These are phyloP conservation scores for Colletotrichum spinosum DNA, from an alignment of 2,329 filamentous ascomycete genomes.

Conservation along the genomic window DNA sequence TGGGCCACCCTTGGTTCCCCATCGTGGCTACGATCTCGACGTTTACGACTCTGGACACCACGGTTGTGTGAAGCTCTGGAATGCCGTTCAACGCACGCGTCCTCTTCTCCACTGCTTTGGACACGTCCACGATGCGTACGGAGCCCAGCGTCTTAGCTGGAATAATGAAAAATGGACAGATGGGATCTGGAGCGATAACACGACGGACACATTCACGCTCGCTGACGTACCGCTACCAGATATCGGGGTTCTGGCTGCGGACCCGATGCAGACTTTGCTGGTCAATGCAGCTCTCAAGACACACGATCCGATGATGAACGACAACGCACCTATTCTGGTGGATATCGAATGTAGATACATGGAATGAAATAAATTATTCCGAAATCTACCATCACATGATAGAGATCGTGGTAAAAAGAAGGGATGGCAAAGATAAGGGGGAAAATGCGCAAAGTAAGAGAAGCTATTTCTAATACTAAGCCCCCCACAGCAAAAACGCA, in stretches of 20 bases:
- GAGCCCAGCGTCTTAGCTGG: background rate
- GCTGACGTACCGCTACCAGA: background rate
- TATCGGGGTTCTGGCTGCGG: background rate
- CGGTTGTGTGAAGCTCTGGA: background rate
- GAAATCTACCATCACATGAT: too few species aligned
- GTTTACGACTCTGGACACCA: background rate
- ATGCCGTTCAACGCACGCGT: conserved; percentile 1
- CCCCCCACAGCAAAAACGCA: too few species aligned
- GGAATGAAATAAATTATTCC: too few species aligned
- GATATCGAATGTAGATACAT: too few species aligned
- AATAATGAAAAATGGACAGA: background rate
- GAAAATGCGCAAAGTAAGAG: too few species aligned
- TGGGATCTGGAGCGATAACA: too few species aligned
- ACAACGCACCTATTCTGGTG: too few species aligned
- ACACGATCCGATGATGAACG: background rate
- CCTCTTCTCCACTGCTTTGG: conserved; percentile 6
- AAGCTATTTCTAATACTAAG: too few species aligned
- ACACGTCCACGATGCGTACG: conserved; percentile 12
- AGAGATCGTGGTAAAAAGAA: too few species aligned
- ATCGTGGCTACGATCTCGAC: background rate
- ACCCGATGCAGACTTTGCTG: background rate
- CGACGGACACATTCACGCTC: background rate
- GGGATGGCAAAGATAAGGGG: too few species aligned
- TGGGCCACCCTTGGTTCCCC: background rate
- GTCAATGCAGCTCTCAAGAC: background rate